A percentile compares a stretch with the other conserved stretches of the same genome.
Evolutionary conservation across 495 filamentous ascomycete species (phyloP).

Genomic region (Hyaloscypha variabilis): DNA sequence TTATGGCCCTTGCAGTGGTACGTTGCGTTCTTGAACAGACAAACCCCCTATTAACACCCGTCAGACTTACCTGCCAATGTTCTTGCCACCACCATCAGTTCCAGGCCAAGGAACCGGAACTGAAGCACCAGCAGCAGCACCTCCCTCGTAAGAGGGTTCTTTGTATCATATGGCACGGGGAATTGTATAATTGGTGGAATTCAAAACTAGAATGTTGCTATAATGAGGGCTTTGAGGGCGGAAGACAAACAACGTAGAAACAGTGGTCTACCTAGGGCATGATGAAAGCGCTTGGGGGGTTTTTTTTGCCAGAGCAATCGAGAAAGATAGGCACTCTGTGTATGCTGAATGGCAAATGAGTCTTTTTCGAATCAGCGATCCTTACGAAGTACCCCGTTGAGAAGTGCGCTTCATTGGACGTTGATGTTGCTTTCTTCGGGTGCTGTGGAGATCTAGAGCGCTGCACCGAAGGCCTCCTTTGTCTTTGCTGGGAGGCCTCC

Average conservation of each 20-base stretch:
- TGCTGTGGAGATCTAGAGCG: too few relatives aligned
- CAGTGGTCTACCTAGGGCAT: too few relatives aligned
- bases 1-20: slow-evolving; percentile 73
- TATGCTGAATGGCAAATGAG: too few relatives aligned
- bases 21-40: not conserved
- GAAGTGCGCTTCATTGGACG: too few relatives aligned
- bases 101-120: slow-evolving; percentile 32
- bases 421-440: too few relatives aligned
- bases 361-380: too few relatives aligned
- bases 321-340: too few relatives aligned
- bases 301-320: too few relatives aligned
- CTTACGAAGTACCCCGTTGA: too few relatives aligned
- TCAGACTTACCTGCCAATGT: slow-evolving; percentile 77
- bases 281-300: too few relatives aligned
- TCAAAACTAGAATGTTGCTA: not conserved
- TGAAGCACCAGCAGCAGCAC: slow-evolving; percentile 24
- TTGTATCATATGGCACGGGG: slow-evolving; percentile 9
- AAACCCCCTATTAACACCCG: not conserved
- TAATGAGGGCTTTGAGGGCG: not conserved
- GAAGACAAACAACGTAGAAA: not conserved
- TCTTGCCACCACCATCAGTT: slow-evolving; percentile 63
- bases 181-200: slow-evolving; percentile 9
- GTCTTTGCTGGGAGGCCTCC: too few relatives aligned
- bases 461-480: too few relatives aligned
- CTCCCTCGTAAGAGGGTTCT: slow-evolving; percentile 8